These are phyloP conservation scores for Trypanosoma avium DNA, from an alignment of 208 protist genomes.

Conservation along the genomic window DNA sequence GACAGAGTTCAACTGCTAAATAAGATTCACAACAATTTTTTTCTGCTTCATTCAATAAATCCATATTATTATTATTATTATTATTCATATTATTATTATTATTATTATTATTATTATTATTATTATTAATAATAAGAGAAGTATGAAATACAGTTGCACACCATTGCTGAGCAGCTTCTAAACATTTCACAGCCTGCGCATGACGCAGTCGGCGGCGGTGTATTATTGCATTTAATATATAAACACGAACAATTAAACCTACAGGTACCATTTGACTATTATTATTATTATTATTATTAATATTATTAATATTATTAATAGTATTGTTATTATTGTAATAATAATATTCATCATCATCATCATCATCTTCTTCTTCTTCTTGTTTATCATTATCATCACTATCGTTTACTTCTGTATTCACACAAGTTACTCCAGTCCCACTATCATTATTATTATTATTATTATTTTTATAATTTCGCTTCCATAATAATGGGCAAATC, in stretches of 20 bases:
- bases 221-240: constrained; percentile 38
- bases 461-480: background rate
- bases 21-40: constrained; percentile 36
- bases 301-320: too few relatives aligned
- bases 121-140: background rate
- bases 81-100: background rate
- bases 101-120: background rate
- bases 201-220: constrained; percentile 23
- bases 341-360: too few relatives aligned
- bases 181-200: constrained; percentile 30
- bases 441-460: background rate
- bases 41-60: constrained; percentile 29
- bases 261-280: constrained; percentile 36
- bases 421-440: background rate
- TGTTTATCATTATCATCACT: background rate
- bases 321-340: too few relatives aligned
- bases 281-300: constrained; percentile 20
- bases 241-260: constrained; percentile 41
- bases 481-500: constrained; percentile 17
- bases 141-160: constrained; percentile 1
- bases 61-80: background rate
- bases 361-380: constrained; percentile 13
- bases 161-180: constrained; percentile 28
- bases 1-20: constrained; percentile 45
- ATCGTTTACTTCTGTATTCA: background rate